phyloP scores from a whole-genome alignment of 1,284 basidiomycete genomes.

The Coniferiporia sulphurascens region DNA sequence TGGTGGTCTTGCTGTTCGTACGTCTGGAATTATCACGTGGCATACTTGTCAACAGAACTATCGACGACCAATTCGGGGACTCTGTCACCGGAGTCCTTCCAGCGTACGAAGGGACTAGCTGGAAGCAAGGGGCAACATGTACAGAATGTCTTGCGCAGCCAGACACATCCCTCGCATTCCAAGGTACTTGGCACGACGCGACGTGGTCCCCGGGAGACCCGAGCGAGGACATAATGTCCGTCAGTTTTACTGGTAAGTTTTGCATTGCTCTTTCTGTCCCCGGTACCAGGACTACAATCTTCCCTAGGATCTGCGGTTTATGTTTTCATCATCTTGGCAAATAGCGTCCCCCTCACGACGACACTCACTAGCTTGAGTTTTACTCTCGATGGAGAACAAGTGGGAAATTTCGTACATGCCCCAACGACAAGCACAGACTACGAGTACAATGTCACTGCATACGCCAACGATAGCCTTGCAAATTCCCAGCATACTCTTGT shows the following conservation, averaged over 20 bases:
- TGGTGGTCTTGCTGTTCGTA: too few species aligned
- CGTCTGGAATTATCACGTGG: neutral
- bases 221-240: too few species aligned
- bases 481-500: too few species aligned
- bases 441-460: too few species aligned
- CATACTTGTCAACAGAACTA: neutral
- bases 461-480: too few species aligned
- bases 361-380: conserved; percentile 7
- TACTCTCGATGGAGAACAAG: conserved; percentile 8
- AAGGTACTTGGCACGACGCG: too few species aligned
- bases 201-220: too few species aligned
- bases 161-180: too few species aligned
- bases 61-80: neutral
- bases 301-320: conserved; percentile 13
- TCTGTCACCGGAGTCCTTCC: too few species aligned
- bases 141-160: conserved; percentile 17
- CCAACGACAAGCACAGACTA: conserved; percentile 7
- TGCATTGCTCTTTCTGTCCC: neutral
- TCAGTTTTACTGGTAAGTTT: conserved; percentile 10
- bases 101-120: neutral
- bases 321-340: conserved; percentile 12
- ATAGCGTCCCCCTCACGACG: neutral
- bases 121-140: conserved; percentile 21
- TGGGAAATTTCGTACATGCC: conserved; percentile 8
- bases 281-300: neutral